A percentile compares a stretch with the other conserved stretches of the same genome.
phyloP scores from a whole-genome alignment of 352 stramenopile genomes.

The Phytopythium boreale region DNA sequence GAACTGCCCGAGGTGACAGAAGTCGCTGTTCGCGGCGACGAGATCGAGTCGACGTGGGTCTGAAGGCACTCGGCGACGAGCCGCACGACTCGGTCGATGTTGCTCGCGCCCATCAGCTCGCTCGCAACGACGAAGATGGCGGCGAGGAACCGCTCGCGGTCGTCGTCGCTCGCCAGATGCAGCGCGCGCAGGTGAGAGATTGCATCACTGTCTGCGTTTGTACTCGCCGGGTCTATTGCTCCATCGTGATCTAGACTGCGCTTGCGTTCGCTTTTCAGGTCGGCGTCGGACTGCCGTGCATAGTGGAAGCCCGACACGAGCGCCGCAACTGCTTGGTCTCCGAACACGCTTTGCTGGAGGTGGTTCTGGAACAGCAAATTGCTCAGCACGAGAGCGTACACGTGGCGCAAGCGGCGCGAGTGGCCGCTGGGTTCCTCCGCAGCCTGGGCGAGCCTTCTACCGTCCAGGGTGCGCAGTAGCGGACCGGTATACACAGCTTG shows the following conservation, averaged over 20 bases:
- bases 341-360: slow-evolving; percentile 62
- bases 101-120: slow-evolving; percentile 52
- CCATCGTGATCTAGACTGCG: slow-evolving; percentile 3
- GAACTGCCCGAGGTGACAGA: neutral
- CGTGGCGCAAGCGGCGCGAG: slow-evolving; percentile 49
- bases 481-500: slow-evolving; percentile 43
- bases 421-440: slow-evolving; percentile 29
- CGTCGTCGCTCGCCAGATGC: slow-evolving; percentile 53
- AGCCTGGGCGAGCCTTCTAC: slow-evolving; percentile 41
- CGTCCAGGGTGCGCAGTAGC: slow-evolving; percentile 51
- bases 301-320: slow-evolving; percentile 59
- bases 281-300: neutral
- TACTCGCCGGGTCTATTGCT: neutral
- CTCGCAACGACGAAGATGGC: slow-evolving; percentile 64
- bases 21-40: neutral
- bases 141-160: slow-evolving; percentile 64
- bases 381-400: slow-evolving; percentile 58
- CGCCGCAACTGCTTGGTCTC: slow-evolving; percentile 45
- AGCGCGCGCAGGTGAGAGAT: slow-evolving; percentile 22
- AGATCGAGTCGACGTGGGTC: slow-evolving; percentile 14
- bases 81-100: slow-evolving; percentile 57
- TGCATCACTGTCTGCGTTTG: slow-evolving; percentile 9
- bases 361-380: slow-evolving; percentile 70
- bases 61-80: slow-evolving; percentile 49
- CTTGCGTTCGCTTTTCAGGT: neutral